phyloP scores from a whole-genome alignment of 371 early-diverging fungal species.

The Circinella minor region DNA sequence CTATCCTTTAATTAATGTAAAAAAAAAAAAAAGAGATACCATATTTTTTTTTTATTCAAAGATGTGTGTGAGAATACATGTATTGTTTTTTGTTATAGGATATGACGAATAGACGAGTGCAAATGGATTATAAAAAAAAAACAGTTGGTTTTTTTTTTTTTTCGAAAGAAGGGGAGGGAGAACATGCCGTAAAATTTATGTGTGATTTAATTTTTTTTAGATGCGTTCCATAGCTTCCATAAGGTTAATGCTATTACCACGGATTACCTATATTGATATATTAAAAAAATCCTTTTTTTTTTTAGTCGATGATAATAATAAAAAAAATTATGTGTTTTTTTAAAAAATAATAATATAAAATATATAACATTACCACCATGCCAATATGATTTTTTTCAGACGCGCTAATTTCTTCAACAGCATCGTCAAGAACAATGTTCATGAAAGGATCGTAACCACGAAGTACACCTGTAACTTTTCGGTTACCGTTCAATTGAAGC shows the following conservation, averaged over 20 bases:
- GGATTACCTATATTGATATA: conserved; percentile 77
- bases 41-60: not conserved
- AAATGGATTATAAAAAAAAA: not conserved
- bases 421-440: conserved; percentile 98
- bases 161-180: not conserved
- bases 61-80: not conserved
- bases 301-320: not conserved
- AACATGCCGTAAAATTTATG: not conserved
- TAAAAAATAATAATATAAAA: too few relatives aligned
- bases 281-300: not conserved
- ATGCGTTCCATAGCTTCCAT: conserved; percentile 94
- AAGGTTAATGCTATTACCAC: conserved; percentile 91
- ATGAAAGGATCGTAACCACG: conserved; percentile 98
- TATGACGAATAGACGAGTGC: not conserved
- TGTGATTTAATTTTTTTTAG: conserved; percentile 27
- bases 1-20: not conserved
- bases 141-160: too few relatives aligned
- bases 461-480: conserved; percentile 92
- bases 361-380: conserved; percentile 75
- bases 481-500: conserved; percentile 90
- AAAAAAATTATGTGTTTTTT: not conserved
- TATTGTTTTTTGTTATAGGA: not conserved
- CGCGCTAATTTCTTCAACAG: conserved; percentile 80
- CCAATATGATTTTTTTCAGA: conserved; percentile 79
- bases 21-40: not conserved